These are phyloP conservation scores for Fusarium ramigenum DNA, from an alignment of 2,329 filamentous ascomycete species.

Conservation along the genomic window DNA sequence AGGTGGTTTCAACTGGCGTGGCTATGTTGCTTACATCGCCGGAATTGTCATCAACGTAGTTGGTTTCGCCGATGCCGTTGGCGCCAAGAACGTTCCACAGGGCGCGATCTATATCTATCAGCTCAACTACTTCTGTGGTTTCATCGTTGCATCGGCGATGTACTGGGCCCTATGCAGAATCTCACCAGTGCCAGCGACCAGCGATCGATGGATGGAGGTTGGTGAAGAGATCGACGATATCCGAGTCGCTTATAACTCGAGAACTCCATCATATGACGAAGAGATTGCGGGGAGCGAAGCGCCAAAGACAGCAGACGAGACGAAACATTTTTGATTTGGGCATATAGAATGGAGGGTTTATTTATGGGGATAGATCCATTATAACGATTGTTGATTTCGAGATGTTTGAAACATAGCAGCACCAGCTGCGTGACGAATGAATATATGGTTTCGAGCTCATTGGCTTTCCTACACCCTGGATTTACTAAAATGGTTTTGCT, in stretches of 20 bases:
- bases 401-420: not conserved
- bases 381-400: not conserved
- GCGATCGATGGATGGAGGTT: conserved; percentile 81
- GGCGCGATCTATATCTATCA: conserved; percentile 90
- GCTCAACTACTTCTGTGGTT: conserved; percentile 89
- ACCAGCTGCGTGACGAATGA: not conserved
- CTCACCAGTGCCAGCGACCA: conserved; percentile 78
- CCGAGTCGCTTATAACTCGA: conserved; percentile 56
- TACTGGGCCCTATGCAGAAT: conserved; percentile 78
- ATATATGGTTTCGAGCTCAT: not conserved
- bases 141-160: conserved; percentile 71
- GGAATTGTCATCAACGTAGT: conserved; percentile 93
- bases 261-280: conserved; percentile 53
- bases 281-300: conserved; percentile 39
- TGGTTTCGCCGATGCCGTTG: conserved; percentile 86
- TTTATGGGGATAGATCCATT: not conserved
- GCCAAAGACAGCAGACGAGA: conserved; percentile 12
- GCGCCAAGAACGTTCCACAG: conserved; percentile 69
- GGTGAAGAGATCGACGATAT: conserved; percentile 69
- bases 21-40: conserved; percentile 81
- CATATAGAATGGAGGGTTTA: not conserved
- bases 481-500: not conserved
- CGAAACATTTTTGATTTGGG: conserved; percentile 20
- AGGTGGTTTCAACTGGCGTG: conserved; percentile 82
- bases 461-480: not conserved